These are phyloP conservation scores for Metarhizium anisopliae DNA, from an alignment of 2,329 filamentous ascomycete genomes.

Conservation along the genomic window DNA sequence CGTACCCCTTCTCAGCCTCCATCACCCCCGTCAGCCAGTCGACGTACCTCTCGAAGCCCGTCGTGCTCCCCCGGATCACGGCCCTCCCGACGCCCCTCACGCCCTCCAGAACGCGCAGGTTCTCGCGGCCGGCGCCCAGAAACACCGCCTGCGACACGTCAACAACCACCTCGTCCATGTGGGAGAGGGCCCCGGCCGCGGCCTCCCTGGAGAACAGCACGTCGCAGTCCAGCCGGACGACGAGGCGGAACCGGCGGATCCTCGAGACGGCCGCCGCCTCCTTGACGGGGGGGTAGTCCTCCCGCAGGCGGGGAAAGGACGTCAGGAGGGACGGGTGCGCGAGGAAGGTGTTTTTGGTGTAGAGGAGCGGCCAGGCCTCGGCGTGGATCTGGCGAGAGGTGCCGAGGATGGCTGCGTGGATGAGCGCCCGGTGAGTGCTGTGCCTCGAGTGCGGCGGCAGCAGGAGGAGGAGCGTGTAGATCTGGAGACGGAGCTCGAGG, in stretches of 20 bases:
- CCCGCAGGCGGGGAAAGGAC: constrained; percentile 29
- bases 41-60: constrained; percentile 33
- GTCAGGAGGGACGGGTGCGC: constrained; percentile 32
- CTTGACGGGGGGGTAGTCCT: constrained; percentile 22
- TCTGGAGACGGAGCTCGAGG: constrained; percentile 36
- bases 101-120: constrained; percentile 31
- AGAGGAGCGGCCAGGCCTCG: constrained; percentile 33
- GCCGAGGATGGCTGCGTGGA: constrained; percentile 31
- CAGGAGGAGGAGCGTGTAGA: constrained; percentile 34
- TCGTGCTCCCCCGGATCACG: constrained; percentile 26
- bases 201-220: constrained; percentile 21
- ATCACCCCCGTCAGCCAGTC: constrained; percentile 30
- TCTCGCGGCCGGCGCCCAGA: constrained; percentile 26
- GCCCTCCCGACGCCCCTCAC: constrained; percentile 30
- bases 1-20: constrained; percentile 15
- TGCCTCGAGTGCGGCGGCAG: constrained; percentile 21
- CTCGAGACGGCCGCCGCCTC: constrained; percentile 19
- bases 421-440: background rate
- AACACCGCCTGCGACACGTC: constrained; percentile 30
- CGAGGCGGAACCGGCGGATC: constrained; percentile 30
- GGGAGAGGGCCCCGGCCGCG: constrained; percentile 25
- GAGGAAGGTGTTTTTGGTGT: constrained; percentile 33
- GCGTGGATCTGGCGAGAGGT: constrained; percentile 30
- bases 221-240: constrained; percentile 32
- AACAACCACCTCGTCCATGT: constrained; percentile 29